A percentile compares a stretch with the other conserved stretches of the same genome.
These are phyloP conservation scores for Aphanocladium album DNA, from an alignment of 2,329 filamentous ascomycete species.

Conservation along the genomic window DNA sequence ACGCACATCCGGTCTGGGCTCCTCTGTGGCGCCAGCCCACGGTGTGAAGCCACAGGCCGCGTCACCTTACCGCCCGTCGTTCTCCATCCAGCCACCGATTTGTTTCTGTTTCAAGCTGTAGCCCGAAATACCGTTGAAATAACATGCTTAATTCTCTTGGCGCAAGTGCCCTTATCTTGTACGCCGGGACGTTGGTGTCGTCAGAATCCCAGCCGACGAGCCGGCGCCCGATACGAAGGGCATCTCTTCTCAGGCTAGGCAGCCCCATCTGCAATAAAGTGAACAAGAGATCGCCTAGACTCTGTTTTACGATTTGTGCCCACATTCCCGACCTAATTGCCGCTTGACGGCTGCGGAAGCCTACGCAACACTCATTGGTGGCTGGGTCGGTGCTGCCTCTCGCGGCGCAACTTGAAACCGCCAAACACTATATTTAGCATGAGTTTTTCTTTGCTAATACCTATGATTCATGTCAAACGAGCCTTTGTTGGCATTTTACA, in stretches of 20 bases:
- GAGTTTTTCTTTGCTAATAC: neutral
- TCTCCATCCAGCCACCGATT: neutral
- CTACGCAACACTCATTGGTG: neutral
- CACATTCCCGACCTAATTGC: neutral
- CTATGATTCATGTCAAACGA: neutral
- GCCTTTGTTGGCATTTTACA: neutral
- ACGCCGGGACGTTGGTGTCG: neutral
- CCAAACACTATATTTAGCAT: neutral
- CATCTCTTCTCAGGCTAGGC: neutral
- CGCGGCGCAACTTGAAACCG: neutral
- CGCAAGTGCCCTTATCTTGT: neutral
- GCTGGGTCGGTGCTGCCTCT: neutral
- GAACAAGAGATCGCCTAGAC: neutral
- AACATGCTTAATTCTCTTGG: neutral
- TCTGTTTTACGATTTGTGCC: neutral
- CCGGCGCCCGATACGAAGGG: neutral
- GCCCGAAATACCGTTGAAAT: neutral
- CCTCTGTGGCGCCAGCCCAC: neutral
- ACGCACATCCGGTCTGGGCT: neutral
- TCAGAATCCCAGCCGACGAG: neutral
- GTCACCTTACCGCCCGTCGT: neutral
- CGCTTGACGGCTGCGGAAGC: neutral
- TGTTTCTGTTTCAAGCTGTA: neutral
- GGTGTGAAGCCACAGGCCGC: neutral
- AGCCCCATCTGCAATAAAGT: neutral